Evolutionary conservation across 163 green algal genomes (phyloP).

Genomic region (Coccomyxa subellipsoidea): DNA sequence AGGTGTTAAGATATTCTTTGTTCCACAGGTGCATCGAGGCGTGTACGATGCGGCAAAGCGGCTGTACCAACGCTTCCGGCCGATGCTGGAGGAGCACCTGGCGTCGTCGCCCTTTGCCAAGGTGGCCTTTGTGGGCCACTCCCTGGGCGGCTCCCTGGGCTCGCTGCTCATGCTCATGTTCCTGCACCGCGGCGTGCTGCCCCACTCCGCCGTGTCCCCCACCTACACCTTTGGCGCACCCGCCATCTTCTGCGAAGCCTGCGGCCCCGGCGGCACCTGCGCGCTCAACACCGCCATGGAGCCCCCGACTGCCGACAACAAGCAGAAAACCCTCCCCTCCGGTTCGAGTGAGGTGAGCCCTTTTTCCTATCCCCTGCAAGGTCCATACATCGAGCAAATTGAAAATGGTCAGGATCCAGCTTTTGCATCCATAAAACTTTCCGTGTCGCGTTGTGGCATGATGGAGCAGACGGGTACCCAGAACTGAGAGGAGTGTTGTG

Average conservation of each 20-base stretch:
- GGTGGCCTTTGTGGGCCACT: slow-evolving; percentile 77
- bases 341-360: neutral
- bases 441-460: too few relatives aligned
- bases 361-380: neutral
- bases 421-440: too few relatives aligned
- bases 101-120: slow-evolving; percentile 53
- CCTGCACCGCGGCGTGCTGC: slow-evolving; percentile 73
- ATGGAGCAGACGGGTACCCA: too few relatives aligned
- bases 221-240: slow-evolving; percentile 92
- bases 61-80: slow-evolving; percentile 84
- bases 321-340: neutral
- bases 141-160: slow-evolving; percentile 87
- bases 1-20: too few relatives aligned
- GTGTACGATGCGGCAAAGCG: slow-evolving; percentile 80
- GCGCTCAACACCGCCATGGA: neutral
- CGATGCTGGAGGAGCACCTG: slow-evolving; percentile 83
- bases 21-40: slow-evolving; percentile 84
- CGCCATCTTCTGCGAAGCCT: slow-evolving; percentile 81
- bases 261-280: slow-evolving; percentile 21
- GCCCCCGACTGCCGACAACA: neutral
- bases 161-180: slow-evolving; percentile 89
- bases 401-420: too few relatives aligned
- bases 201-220: slow-evolving; percentile 48
- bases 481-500: neutral
- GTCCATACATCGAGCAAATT: too few relatives aligned